Evolutionary conservation across 345 rosid genomes (phyloP).

Genomic region (Populus tremula): DNA sequence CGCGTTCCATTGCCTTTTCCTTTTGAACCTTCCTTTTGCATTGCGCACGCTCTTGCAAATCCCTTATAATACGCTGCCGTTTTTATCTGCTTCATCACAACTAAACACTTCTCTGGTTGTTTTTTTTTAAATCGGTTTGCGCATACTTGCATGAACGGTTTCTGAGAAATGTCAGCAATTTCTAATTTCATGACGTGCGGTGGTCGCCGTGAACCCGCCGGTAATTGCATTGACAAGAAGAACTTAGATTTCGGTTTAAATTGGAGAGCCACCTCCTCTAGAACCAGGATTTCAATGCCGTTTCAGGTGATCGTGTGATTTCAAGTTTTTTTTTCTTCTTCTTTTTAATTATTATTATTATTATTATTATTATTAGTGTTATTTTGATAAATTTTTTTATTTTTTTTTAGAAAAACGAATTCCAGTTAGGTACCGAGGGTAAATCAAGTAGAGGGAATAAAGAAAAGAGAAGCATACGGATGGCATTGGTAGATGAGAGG

Average conservation of each 20-base stretch:
- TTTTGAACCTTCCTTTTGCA: too few relatives aligned
- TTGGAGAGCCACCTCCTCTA: neutral
- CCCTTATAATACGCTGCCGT: too few relatives aligned
- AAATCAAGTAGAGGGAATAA: constrained; percentile 20
- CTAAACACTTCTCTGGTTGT: too few relatives aligned
- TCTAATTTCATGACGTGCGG: neutral
- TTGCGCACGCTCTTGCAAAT: too few relatives aligned
- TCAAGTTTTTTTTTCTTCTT: neutral
- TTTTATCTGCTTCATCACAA: too few relatives aligned
- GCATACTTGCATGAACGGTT: neutral
- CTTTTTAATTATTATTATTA: neutral
- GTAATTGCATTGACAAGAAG: neutral
- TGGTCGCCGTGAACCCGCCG: neutral
- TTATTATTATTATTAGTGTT: too few relatives aligned
- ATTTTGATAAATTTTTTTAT: neutral
- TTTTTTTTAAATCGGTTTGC: too few relatives aligned
- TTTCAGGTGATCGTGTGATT: neutral
- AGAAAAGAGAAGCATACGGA: constrained; percentile 26
- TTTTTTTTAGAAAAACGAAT: constrained; percentile 39
- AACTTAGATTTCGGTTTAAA: neutral
- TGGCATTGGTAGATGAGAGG: constrained; percentile 78
- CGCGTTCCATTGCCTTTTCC: too few relatives aligned
- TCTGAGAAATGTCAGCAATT: constrained; percentile 1
- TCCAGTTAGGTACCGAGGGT: constrained; percentile 20
- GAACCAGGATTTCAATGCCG: constrained; percentile 8